Percentiles rank a stretch among this genome's conserved stretches.
These are phyloP conservation scores for Collybia sp. DNA, from an alignment of 768 basidiomycete genomes.

Conservation along the genomic window DNA sequence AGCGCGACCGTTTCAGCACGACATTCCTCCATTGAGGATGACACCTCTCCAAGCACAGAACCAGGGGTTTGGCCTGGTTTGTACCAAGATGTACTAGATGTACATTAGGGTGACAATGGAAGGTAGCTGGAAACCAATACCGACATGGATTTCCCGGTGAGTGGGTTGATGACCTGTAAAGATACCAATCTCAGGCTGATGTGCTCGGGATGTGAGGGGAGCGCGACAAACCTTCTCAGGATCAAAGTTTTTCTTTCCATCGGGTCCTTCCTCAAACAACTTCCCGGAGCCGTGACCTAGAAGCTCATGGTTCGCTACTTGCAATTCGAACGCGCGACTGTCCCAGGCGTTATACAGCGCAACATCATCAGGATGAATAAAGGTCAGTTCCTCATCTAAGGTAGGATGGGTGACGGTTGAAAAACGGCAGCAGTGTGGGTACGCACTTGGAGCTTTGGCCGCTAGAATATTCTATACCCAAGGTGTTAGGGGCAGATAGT, in stretches of 20 bases:
- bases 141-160: constrained; percentile 76
- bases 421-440: neutral
- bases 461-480: constrained; percentile 67
- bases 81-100: constrained; percentile 73
- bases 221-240: constrained; percentile 43
- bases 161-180: constrained; percentile 68
- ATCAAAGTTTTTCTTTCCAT: constrained; percentile 83
- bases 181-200: neutral
- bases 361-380: constrained; percentile 76
- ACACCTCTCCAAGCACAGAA: constrained; percentile 81
- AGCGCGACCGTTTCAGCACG: constrained; percentile 87
- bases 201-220: neutral
- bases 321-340: constrained; percentile 73
- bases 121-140: neutral
- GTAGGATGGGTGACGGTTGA: neutral
- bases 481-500: neutral
- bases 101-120: neutral
- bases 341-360: constrained; percentile 77
- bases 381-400: constrained; percentile 72
- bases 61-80: constrained; percentile 82
- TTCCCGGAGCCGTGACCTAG: constrained; percentile 86
- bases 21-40: constrained; percentile 90
- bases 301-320: constrained; percentile 88
- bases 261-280: constrained; percentile 68
- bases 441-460: constrained; percentile 79